These are phyloP conservation scores for Roridomyces roridus DNA, from an alignment of 768 basidiomycete genomes.

Conservation along the genomic window DNA sequence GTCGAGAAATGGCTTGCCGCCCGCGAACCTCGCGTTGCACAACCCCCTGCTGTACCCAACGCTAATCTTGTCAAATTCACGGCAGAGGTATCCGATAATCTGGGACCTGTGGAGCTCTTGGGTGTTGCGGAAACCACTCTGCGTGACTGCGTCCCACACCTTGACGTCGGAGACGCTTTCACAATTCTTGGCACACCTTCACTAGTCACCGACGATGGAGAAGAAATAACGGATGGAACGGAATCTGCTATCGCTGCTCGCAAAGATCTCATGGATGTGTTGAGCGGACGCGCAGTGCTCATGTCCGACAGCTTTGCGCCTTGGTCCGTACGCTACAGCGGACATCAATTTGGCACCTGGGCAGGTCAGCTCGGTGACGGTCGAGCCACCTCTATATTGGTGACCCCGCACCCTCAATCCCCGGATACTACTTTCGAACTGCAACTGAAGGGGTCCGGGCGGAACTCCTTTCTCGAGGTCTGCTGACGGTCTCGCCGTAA, in stretches of 20 bases:
- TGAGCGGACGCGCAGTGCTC: constrained; percentile 79
- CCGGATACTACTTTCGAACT: constrained; percentile 73
- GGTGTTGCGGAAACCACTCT: constrained; percentile 74
- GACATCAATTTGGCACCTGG: constrained; percentile 89
- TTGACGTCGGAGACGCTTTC: constrained; percentile 89
- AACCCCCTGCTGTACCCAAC: constrained; percentile 29
- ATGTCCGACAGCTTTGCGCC: constrained; percentile 70
- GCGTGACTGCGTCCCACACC: constrained; percentile 78
- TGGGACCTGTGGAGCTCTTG: constrained; percentile 58
- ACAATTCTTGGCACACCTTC: constrained; percentile 65
- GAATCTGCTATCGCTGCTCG: constrained; percentile 53
- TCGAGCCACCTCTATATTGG: constrained; percentile 90
- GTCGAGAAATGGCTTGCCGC: constrained; percentile 80
- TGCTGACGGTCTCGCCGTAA: constrained; percentile 94
- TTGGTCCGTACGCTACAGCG: constrained; percentile 91
- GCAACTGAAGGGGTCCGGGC: constrained; percentile 93
- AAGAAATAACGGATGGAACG: constrained; percentile 13
- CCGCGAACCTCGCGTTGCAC: constrained; percentile 60
- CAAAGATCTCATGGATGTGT: constrained; percentile 79
- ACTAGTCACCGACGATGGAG: constrained; percentile 37
- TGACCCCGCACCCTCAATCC: constrained; percentile 73
- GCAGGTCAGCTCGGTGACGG: constrained; percentile 98
- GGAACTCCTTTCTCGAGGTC: constrained; percentile 92
- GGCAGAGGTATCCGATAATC: constrained; percentile 55
- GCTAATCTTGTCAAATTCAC: constrained; percentile 55